Base-by-base conservation (phyloP, 352 stramenopile species). In the Pythium chondricola region DNA sequence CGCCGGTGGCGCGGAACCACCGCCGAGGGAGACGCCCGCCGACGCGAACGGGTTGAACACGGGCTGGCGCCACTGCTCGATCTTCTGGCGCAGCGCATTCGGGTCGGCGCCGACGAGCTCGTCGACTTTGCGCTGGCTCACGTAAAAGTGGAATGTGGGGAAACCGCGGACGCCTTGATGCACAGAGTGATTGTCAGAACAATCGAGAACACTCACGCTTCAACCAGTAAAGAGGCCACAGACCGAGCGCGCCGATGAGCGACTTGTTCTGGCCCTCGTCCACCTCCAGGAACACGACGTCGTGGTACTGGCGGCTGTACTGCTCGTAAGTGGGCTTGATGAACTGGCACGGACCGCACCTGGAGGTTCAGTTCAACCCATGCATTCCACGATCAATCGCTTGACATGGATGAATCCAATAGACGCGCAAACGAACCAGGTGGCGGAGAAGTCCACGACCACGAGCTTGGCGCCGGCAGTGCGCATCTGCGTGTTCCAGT, bases 141-240 rank as follows among this genome's bases (percentile, higher is more conserved):
- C 63, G 59, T 96, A 96, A 52, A 96, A 93, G 57, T 93, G 83
- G 62, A 96, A 96, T 2, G 87, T 96, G 20, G 87, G 87, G 62
- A 95, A 96, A 22, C 80, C 83, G 14, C 74, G 72, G 24, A 96
- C 81, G 31, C 80, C 69, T 74, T 25, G 7, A 47, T 35, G n/a
- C 11, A n/a, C 43, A 37, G 26, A 42, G 4, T 24, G n/a, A 35
- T 24, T 13, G 2, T 18, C 26, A 43, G 20, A n/a, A n/a, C n/a
- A n/a, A n/a, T n/a, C n/a, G n/a, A n/a, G n/a, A n/a, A n/a, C n/a
- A n/a, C n/a, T n/a, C n/a, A n/a, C n/a, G n/a, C n/a, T n/a, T n/a
- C n/a, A n/a, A n/a, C n/a, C n/a, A n/a, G n/a, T n/a, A n/a, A n/a
- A n/a, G n/a, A n/a, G n/a, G n/a, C n/a, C n/a, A n/a, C n/a, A n/a